A percentile compares a stretch with the other conserved stretches of the same genome.
Conservation (phyloP, 371 early-diverging fungal species). For the Funneliformis caledonium region DNA sequence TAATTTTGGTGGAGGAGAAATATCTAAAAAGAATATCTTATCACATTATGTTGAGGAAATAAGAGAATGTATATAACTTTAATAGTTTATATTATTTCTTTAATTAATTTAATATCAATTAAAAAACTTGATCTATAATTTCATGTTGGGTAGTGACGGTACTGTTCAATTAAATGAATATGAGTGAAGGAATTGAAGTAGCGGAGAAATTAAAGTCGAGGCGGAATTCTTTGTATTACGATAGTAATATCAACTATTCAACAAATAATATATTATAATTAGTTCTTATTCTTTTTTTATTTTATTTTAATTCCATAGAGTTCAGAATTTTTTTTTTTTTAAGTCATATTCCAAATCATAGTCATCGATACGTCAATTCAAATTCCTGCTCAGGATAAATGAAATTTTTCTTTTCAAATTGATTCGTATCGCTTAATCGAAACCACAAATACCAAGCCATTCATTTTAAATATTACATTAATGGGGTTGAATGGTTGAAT, state of each 20-base stretch:
- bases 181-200: conserved; percentile 53
- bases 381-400: too few species aligned
- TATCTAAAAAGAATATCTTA: conserved; percentile 62
- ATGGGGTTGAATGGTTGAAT: too few species aligned
- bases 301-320: conserved; percentile 38
- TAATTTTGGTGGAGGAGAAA: conserved; percentile 50
- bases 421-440: too few species aligned
- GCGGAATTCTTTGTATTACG: conserved; percentile 61
- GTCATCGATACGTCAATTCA: too few species aligned
- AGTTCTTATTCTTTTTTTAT: not conserved
- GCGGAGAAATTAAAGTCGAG: conserved; percentile 65
- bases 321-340: too few species aligned
- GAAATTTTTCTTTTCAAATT: too few species aligned
- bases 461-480: too few species aligned
- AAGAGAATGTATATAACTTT: conserved; percentile 48
- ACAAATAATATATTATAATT: not conserved
- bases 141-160: conserved; percentile 26
- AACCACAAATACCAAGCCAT: too few species aligned
- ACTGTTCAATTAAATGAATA: conserved; percentile 32
- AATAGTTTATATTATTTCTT: not conserved
- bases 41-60: conserved; percentile 79
- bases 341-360: too few species aligned
- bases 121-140: conserved; percentile 25
- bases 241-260: conserved; percentile 47
- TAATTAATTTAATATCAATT: not conserved